Evolutionary conservation across 768 basidiomycete species (phyloP).

Genomic region (Dictyophora rubrovolvata): DNA sequence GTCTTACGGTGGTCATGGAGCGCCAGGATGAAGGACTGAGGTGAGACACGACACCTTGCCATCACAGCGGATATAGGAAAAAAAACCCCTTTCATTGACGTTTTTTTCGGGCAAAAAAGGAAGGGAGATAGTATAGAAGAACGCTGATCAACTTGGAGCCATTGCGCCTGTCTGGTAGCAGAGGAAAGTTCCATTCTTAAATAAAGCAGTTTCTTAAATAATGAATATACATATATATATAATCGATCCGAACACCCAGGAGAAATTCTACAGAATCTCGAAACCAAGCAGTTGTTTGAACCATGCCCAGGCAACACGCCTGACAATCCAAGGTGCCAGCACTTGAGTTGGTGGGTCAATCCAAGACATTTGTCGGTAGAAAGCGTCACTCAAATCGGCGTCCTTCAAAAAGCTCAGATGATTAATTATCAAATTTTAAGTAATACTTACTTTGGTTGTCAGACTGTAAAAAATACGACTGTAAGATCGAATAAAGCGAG

Average conservation of each 20-base stretch:
- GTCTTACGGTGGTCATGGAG: no score
- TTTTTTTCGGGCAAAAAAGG: no score
- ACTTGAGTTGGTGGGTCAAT: background rate
- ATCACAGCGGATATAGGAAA: no score
- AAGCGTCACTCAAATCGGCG: background rate
- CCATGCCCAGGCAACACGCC: background rate
- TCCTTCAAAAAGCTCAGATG: background rate
- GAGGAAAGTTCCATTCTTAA: no score
- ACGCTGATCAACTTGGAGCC: no score
- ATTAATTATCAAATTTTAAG: background rate
- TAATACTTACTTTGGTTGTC: background rate
- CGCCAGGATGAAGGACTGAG: no score
- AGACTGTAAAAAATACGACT: background rate
- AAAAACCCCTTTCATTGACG: no score
- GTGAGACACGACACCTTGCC: no score
- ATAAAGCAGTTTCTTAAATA: background rate
- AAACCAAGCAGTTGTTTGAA: background rate
- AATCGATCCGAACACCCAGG: background rate
- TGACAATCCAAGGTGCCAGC: background rate
- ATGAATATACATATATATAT: background rate
- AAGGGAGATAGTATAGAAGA: no score
- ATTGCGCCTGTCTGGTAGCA: no score
- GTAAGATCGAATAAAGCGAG: background rate
- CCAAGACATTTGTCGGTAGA: background rate
- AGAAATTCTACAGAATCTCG: background rate